Base-by-base conservation (phyloP, 192 early-diverging fungal genomes). In the Coemansia sp. region DNA sequence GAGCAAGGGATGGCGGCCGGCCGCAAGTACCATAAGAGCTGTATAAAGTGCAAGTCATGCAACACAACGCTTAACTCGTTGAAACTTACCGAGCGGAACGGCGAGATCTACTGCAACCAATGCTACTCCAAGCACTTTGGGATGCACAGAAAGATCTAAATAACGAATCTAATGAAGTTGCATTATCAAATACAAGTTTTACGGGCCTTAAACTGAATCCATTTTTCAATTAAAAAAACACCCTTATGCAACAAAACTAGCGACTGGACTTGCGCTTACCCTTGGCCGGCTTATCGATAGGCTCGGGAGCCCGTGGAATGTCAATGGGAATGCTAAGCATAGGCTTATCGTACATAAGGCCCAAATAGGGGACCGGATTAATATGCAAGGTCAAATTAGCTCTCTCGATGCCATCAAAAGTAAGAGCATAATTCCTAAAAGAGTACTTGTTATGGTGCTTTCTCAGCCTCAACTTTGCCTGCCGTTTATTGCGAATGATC, bases 111-210 rank as follows among this genome's bases (percentile, higher is more conserved):
- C 57, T 81, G 79, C 64, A 65, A 67, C 18, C 59, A 65, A 14
- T 81, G 79, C 63, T 78, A 81, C 31, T 63, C 65, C 14, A 61
- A 55, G 50, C 36, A 73, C 45, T 81, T 73, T 72, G 79, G 79
- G 0, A 70, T 74, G 30, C 77, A 73, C 47, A 74, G 72, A 35
- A 35, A 35, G 33, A 35, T 35, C 30, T 31, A 31, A 31, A 31
- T 31, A 6, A 31, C 30, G 30, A 31, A 31, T 31, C 6, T 31
- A 31, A 31, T 31, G 30, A 31, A 31, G 6, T 31, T 31, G 30
- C 30, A 31, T 31, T 31, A 31, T 31, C 30, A 6, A 3, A 5
- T 31, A 31, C 30, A 5, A 6, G 30, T 31, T 31, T 5, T 6
- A n/a, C n/a, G n/a, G n/a, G n/a, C n/a, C n/a, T n/a, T n/a, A n/a